Conservation (phyloP, 345 rosid species). For the Populus tremula region DNA sequence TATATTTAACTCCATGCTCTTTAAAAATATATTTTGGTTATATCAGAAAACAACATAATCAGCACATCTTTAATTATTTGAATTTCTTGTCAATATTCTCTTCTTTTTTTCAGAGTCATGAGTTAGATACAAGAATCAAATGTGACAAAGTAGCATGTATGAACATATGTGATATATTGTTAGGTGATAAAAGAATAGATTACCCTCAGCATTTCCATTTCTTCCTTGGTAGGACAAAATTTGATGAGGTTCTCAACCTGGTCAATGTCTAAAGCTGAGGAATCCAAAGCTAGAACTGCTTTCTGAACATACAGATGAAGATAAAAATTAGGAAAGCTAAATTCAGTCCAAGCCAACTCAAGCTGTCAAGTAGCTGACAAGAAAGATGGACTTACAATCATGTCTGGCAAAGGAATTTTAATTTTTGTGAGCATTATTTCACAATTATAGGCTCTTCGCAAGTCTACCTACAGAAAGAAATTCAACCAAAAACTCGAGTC, state of each 20-base stretch:
- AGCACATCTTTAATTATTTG: too few species aligned
- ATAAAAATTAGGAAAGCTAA: slow-evolving; percentile 9
- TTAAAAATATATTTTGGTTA: too few species aligned
- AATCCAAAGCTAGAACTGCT: slow-evolving; percentile 90
- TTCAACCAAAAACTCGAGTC: slow-evolving; percentile 14
- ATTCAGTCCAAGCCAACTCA: background rate
- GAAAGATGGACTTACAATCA: slow-evolving; percentile 73
- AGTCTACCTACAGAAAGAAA: slow-evolving; percentile 64
- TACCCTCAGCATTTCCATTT: slow-evolving; percentile 86
- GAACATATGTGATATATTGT: background rate
- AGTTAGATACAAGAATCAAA: too few species aligned
- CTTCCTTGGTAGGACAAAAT: slow-evolving; percentile 97
- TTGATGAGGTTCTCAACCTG: slow-evolving; percentile 98
- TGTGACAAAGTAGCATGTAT: background rate
- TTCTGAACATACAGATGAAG: slow-evolving; percentile 42
- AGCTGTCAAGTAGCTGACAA: slow-evolving; percentile 2
- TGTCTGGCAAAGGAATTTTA: slow-evolving; percentile 85
- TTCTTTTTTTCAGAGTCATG: too few species aligned
- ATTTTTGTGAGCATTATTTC: slow-evolving; percentile 97
- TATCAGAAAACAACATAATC: too few species aligned
- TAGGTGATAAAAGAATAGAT: slow-evolving; percentile 5
- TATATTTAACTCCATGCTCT: too few species aligned
- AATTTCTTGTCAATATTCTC: too few species aligned
- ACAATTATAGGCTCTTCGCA: slow-evolving; percentile 96
- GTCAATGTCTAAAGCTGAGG: slow-evolving; percentile 79